A percentile compares a stretch with the other conserved stretches of the same genome.
Conservation (phyloP, 2,329 filamentous ascomycete genomes). For the Fusarium keratoplasticum region DNA sequence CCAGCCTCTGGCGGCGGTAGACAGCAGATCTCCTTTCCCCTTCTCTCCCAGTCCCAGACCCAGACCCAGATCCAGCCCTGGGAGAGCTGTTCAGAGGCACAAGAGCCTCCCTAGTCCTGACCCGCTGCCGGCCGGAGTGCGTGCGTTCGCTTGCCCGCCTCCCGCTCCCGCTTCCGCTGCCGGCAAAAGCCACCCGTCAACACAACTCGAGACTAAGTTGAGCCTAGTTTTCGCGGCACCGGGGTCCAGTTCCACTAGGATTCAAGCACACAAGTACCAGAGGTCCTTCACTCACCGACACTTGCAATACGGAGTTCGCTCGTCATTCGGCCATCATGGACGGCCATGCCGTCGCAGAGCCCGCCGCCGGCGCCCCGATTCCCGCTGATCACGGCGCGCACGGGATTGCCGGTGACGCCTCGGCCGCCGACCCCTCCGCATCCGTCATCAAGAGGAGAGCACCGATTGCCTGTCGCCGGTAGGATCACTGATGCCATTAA, state of each 20-base stretch:
- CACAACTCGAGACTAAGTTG: slow-evolving; percentile 19
- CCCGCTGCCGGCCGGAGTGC: slow-evolving; percentile 25
- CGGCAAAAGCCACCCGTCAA: slow-evolving; percentile 25
- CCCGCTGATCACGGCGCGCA: background rate
- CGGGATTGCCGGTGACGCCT: background rate
- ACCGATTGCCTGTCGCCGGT: slow-evolving; percentile 66
- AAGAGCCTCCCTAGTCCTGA: slow-evolving; percentile 7
- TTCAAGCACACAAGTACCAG: background rate
- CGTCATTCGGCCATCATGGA: slow-evolving; percentile 4
- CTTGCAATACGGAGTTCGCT: slow-evolving; percentile 1
- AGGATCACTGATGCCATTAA: slow-evolving; percentile 33
- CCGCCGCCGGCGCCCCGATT: background rate
- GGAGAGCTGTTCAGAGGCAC: background rate
- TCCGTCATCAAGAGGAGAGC: slow-evolving; percentile 60
- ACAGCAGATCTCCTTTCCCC: background rate
- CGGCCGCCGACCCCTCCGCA: slow-evolving; percentile 18
- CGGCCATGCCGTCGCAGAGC: background rate
- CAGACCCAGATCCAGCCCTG: background rate
- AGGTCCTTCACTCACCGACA: slow-evolving; percentile 4
- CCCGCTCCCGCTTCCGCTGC: slow-evolving; percentile 26
- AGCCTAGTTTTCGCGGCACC: slow-evolving; percentile 17
- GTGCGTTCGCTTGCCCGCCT: slow-evolving; percentile 20
- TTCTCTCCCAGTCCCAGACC: slow-evolving; percentile 1
- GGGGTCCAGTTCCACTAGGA: slow-evolving; percentile 20
- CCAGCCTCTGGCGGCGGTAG: slow-evolving; percentile 14